Percentiles rank a stretch among this genome's conserved stretches.
Evolutionary conservation across 2,329 filamentous ascomycete genomes (phyloP).

Genomic region (Ophiostoma novo-ulmi): DNA sequence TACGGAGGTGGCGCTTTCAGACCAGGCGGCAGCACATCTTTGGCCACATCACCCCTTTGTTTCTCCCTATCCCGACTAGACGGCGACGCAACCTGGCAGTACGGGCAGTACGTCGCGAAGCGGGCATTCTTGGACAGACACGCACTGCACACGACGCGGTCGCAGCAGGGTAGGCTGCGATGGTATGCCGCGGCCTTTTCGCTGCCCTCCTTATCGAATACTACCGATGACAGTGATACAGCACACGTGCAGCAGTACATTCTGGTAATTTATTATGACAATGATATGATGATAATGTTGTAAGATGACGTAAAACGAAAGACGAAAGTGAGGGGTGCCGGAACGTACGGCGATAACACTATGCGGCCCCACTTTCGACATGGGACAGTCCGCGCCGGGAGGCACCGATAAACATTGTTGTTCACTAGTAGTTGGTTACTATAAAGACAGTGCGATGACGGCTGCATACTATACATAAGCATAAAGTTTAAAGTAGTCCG

Average conservation of each 20-base stretch:
- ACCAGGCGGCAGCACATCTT: constrained; percentile 50
- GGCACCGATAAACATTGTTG: neutral
- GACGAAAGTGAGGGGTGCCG: neutral
- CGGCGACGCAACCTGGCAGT: constrained; percentile 65
- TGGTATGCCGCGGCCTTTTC: constrained; percentile 34
- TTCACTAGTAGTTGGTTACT: too few relatives aligned
- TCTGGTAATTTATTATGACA: neutral
- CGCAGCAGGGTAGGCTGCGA: constrained; percentile 63
- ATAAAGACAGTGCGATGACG: too few relatives aligned
- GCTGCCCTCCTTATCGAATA: constrained; percentile 30
- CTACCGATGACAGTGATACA: constrained; percentile 54
- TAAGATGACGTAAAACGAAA: neutral
- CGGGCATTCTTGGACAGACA: constrained; percentile 66
- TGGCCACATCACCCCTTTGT: neutral
- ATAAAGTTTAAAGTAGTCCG: neutral
- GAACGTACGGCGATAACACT: neutral
- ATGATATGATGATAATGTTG: neutral
- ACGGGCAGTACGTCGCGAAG: constrained; percentile 64
- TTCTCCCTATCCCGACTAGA: neutral
- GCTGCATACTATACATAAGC: neutral
- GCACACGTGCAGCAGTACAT: constrained; percentile 64
- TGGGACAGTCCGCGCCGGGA: neutral
- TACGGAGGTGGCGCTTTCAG: constrained; percentile 66
- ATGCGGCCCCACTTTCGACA: neutral
- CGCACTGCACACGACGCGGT: constrained; percentile 62